Base-by-base conservation (phyloP, 306 rosid species). In the Fagus crenata region DNA sequence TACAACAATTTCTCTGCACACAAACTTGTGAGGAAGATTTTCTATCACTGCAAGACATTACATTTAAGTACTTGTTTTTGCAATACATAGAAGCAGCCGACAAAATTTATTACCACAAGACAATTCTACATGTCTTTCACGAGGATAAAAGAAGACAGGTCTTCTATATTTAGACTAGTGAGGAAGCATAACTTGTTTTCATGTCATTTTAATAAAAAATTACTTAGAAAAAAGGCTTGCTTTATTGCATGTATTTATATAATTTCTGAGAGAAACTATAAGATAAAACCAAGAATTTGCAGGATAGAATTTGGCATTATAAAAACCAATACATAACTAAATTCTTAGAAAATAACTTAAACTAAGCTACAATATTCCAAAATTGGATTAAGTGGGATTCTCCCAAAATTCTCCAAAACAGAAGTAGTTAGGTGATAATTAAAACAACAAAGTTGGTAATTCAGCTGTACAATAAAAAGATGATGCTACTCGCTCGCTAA, bases 381-480 rank as follows among this genome's bases (percentile, higher is more conserved):
- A 53, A 77, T 54, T 37, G 80, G 85, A 75, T 80, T 74, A 79
- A 54, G 56, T 14, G 83, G 87, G 81, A 82, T 85, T 88, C 69
- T 82, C 89, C 88, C 84, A 69, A 75, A 72, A 56, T 54, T 40
- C 72, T 70, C 61, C 33, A 18, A 70, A 28, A n/a, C 18, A 67
- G 53, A 55, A 56, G 64, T 28, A 76, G 49, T 42, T 49, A 53
- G 59, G 43, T 13, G 35, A 42, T 37, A 69, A 12, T 49, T 12
- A 67, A 55, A 84, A 78, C 78, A 78, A 70, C 42, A 71, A 55
- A 83, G 69, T 4, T 18, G 2, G 64, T 65, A 58, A 71, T 77
- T 71, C 77, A 75, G 33, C 82, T 81, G 75, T 84, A 90, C 91
- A 88, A 85, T 73, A 70, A 71, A 58, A 65, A 82, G 73, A 80